Percentiles rank a stretch among this genome's conserved stretches.
Evolutionary conservation across 2,329 filamentous ascomycete species (phyloP).

Genomic region (Ceratocystis harringtonii): DNA sequence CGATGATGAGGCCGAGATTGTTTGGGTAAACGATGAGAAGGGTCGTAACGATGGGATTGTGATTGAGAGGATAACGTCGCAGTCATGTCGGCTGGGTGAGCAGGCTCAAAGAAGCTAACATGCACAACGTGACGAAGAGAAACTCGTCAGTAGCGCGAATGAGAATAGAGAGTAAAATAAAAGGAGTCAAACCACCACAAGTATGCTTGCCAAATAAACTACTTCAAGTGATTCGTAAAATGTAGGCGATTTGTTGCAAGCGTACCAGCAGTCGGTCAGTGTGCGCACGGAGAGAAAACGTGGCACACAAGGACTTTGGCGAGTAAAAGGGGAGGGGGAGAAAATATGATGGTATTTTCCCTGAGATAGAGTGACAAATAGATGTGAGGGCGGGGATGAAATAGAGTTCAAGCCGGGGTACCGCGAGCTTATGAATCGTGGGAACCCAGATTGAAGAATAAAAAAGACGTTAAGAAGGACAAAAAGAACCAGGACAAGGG

Average conservation of each 20-base stretch:
- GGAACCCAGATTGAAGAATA: neutral
- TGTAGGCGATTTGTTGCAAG: neutral
- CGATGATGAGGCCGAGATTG: constrained; percentile 16
- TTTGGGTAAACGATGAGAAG: constrained; percentile 14
- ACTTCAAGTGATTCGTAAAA: neutral
- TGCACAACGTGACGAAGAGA: constrained; percentile 8
- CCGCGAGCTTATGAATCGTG: neutral
- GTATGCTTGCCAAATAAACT: neutral
- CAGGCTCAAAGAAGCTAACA: constrained; percentile 2
- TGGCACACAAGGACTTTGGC: neutral
- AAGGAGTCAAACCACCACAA: neutral
- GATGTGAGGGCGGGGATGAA: neutral
- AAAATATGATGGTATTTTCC: neutral
- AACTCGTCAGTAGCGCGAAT: neutral
- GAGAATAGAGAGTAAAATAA: neutral
- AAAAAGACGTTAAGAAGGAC: neutral
- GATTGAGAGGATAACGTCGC: constrained; percentile 16
- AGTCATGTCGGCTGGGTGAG: constrained; percentile 15
- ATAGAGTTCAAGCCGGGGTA: neutral
- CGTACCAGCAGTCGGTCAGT: neutral
- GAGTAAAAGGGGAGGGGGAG: neutral
- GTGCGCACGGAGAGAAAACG: neutral
- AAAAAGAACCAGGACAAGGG: neutral
- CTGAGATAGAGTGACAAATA: neutral
- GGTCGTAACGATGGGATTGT: constrained; percentile 14